Conservation (phyloP, 805 yeast species). For the Vanderwaltozyma polyspora region DNA sequence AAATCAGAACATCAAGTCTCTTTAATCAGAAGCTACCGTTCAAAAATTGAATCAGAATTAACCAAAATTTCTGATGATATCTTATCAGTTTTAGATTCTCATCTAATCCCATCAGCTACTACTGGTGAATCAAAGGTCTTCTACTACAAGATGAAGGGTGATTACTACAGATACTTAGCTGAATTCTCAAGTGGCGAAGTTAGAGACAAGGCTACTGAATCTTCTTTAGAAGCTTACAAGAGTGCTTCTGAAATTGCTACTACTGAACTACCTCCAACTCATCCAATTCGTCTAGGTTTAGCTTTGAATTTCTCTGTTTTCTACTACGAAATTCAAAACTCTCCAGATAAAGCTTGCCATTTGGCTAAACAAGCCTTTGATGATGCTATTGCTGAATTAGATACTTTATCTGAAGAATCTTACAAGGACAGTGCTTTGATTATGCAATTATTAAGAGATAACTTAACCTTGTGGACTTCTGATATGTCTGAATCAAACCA, state of each 20-base stretch:
- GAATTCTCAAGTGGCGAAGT: conserved; percentile 89
- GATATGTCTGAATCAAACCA: conserved; percentile 78
- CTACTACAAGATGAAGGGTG: conserved; percentile 99
- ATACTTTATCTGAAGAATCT: conserved; percentile 93
- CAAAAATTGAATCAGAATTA: conserved; percentile 87
- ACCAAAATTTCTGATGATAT: conserved; percentile 91
- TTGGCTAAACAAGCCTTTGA: conserved; percentile 98
- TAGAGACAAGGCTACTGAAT: conserved; percentile 85
- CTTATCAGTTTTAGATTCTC: conserved; percentile 73
- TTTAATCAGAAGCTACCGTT: conserved; percentile 87
- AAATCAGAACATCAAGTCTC: conserved; percentile 73
- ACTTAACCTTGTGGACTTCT: conserved; percentile 94
- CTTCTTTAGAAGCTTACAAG: conserved; percentile 88
- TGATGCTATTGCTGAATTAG: conserved; percentile 98
- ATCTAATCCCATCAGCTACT: conserved; percentile 87
- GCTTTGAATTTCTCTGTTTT: conserved; percentile 96
- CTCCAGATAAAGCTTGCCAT: conserved; percentile 98
- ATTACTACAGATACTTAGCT: conserved; percentile 96
- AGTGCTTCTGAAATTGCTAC: conserved; percentile 95
- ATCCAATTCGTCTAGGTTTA: conserved; percentile 94
- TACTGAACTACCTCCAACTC: conserved; percentile 95
- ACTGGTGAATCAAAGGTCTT: conserved; percentile 97
- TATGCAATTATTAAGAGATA: conserved; percentile 97
- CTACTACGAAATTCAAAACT: conserved; percentile 94
- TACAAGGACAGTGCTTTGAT: conserved; percentile 97